Conservation (phyloP, 1,284 basidiomycete genomes). For the Apiotrichum sp. region DNA sequence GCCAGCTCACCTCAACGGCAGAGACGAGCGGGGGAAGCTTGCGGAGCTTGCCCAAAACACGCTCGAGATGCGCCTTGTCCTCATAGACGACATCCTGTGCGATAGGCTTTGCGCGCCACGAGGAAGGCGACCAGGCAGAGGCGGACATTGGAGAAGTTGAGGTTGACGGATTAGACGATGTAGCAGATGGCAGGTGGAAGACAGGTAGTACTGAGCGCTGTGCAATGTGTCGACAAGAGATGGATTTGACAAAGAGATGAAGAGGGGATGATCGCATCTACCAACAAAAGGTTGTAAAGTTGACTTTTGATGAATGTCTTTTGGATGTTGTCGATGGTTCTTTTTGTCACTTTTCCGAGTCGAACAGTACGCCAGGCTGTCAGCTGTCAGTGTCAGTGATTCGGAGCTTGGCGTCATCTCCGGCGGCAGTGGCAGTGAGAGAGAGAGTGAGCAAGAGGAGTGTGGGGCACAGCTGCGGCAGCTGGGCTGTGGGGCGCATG, state of each 20-base stretch:
- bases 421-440: too few species aligned
- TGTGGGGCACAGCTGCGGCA: too few species aligned
- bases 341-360: too few species aligned
- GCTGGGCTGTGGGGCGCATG: too few species aligned
- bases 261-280: not conserved
- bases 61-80: constrained; percentile 48
- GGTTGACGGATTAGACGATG: not conserved
- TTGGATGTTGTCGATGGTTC: too few species aligned
- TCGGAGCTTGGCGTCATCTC: too few species aligned
- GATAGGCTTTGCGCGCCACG: constrained; percentile 61
- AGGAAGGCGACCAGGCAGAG: constrained; percentile 52
- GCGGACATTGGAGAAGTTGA: constrained; percentile 2
- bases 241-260: not conserved
- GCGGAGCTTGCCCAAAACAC: constrained; percentile 68
- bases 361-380: too few species aligned
- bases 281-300: not conserved
- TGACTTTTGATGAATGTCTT: too few species aligned
- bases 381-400: too few species aligned
- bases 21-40: constrained; percentile 80
- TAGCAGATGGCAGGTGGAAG: not conserved
- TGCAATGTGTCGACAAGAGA: not conserved
- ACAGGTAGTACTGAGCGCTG: not conserved
- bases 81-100: constrained; percentile 55
- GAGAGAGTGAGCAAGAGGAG: too few species aligned
- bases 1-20: constrained; percentile 65